Evolutionary conservation across 441 rosid species (phyloP).

Genomic region (Monsonia emarginata): DNA sequence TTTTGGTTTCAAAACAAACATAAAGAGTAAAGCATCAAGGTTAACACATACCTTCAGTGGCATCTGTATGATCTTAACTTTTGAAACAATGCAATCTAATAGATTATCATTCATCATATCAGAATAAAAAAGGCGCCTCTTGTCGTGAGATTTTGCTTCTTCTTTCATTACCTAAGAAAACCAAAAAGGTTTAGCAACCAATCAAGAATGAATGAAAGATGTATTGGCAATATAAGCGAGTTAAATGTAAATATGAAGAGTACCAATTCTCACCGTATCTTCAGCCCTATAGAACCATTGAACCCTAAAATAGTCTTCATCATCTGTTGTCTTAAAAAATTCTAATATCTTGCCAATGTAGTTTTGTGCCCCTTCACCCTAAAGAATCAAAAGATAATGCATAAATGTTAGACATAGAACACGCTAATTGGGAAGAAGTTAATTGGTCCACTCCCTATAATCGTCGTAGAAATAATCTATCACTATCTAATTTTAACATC

Average conservation of each 20-base stretch:
- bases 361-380: conserved; percentile 21
- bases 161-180: conserved; percentile 11
- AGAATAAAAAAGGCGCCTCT: conserved; percentile 15
- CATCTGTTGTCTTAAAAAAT: conserved; percentile 21
- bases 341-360: conserved; percentile 26
- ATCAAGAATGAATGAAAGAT: not conserved
- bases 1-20: not conserved
- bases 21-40: not conserved
- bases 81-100: conserved; percentile 15
- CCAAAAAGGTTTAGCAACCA: not conserved
- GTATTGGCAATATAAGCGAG: not conserved
- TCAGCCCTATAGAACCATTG: conserved; percentile 27
- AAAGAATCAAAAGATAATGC: not conserved
- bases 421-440: no score
- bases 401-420: not conserved
- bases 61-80: conserved; percentile 15
- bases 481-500: no score
- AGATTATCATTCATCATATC: conserved; percentile 17
- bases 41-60: conserved; percentile 17
- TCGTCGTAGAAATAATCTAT: no score
- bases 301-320: conserved; percentile 18
- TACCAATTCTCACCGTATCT: conserved; percentile 23
- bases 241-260: not conserved
- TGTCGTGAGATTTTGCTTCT: conserved; percentile 8
- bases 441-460: no score